Evolutionary conservation across 2,329 filamentous ascomycete species (phyloP), one percentile per base, ranked within the genome.

Genomic region (Aspergillus hortae): DNA sequence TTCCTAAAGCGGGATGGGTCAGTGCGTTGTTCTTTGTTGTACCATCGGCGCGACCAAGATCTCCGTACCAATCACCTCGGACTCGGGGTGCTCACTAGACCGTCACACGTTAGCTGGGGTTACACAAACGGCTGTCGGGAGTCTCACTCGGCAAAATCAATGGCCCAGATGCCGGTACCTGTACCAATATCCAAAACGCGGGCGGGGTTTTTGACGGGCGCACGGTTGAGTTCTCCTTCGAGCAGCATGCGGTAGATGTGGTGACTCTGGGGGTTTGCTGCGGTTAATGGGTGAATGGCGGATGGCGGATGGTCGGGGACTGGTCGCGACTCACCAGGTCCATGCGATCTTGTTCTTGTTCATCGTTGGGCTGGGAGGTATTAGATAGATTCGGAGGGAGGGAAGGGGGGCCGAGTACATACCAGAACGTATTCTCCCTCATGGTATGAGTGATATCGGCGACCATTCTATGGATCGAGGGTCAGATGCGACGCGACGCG

Each of bases 161-260:
- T 67, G 14, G 68, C 67, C 68, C 68, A 71, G 41, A 70, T 67
- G 1, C 68, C 68, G 3, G 68, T 71, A 0, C 68, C 68, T 2
- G 68, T 71, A 2, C 68, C 68, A 19, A 71, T 57, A 51, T 71
- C 68, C 17, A 71, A 46, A 4, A 71, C 66, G 21, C 66, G 61
- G 7, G 57, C 51, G 5, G 66, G 57, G 4, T 55, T 57, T 38
- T 58, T 58, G 17, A 70, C 41, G 1, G 67, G 66, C 2, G 66
- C 62, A 12, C 54, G 54, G 14, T 58, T 44, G 15, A 70, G 49
- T 51, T 61, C 61, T 33, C 67, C 65, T 30, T 62, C 62, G 14
- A 70, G 61, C 3, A 69, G 56, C 63, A 70, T 62, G 36, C 60
- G 56, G 40, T 69, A 69, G 43, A 70, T 65, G 46, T 69, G 67